A percentile compares a stretch with the other conserved stretches of the same genome.
Conservation (phyloP, 371 early-diverging fungal genomes). For the Mucor saturninus region DNA sequence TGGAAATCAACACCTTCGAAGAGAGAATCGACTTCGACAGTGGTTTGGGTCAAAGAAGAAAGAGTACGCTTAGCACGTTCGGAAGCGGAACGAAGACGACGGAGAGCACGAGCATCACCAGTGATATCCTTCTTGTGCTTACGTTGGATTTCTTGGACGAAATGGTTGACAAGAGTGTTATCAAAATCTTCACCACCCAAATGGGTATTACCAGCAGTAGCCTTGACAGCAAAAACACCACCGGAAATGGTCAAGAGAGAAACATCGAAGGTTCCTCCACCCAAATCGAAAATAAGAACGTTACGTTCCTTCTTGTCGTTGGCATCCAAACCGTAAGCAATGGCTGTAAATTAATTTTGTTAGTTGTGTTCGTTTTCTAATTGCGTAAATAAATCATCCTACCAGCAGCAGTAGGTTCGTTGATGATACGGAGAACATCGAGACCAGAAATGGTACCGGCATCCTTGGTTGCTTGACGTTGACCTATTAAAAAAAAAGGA, state of each 20-base stretch:
- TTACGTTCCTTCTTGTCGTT: slow-evolving; percentile 76
- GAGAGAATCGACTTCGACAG: slow-evolving; percentile 91
- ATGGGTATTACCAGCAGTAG: slow-evolving; percentile 96
- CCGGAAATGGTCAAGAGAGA: slow-evolving; percentile 90
- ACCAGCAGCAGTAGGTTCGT: slow-evolving; percentile 94
- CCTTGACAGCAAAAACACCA: slow-evolving; percentile 93
- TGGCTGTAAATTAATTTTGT: slow-evolving; percentile 54
- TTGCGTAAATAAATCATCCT: not conserved
- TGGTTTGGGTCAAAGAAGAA: slow-evolving; percentile 83
- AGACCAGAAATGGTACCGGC: slow-evolving; percentile 83
- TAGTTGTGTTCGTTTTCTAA: not conserved
- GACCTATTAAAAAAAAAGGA: slow-evolving; percentile 74
- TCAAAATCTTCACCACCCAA: slow-evolving; percentile 99
- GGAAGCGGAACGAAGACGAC: slow-evolving; percentile 92
- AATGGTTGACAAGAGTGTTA: slow-evolving; percentile 82
- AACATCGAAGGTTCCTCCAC: slow-evolving; percentile 97
- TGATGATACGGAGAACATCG: slow-evolving; percentile 86
- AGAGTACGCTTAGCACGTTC: slow-evolving; percentile 98
- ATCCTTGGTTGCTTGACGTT: slow-evolving; percentile 88
- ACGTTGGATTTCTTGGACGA: slow-evolving; percentile 87
- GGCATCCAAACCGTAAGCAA: slow-evolving; percentile 92
- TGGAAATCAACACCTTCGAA: slow-evolving; percentile 89
- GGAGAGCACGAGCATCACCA: slow-evolving; percentile 87
- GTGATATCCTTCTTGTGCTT: slow-evolving; percentile 81
- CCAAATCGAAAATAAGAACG: slow-evolving; percentile 94